phyloP scores from a whole-genome alignment of 2,329 filamentous ascomycete species.

The Trichoderma sp. region DNA sequence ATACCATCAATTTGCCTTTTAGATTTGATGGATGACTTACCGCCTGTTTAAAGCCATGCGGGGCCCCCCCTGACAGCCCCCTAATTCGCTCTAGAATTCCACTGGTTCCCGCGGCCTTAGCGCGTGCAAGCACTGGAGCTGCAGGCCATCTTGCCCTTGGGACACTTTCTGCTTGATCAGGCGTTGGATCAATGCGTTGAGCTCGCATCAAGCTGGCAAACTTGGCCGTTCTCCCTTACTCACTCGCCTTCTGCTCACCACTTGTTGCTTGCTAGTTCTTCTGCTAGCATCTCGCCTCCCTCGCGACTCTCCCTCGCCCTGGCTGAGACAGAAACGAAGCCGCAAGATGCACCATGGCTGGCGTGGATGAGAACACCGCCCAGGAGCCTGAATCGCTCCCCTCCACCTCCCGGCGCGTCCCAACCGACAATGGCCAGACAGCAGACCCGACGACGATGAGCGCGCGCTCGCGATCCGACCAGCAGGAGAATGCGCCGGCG shows the following conservation, averaged over 20 bases:
- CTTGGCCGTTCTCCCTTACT: neutral
- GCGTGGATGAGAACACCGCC: conserved; percentile 20
- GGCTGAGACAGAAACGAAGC: neutral
- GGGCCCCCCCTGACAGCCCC: conserved; percentile 12
- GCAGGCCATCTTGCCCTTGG: neutral
- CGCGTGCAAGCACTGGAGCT: conserved; percentile 12
- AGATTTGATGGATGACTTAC: conserved; percentile 2
- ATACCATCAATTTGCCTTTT: neutral
- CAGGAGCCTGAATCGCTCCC: conserved; percentile 10
- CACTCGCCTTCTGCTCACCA: neutral
- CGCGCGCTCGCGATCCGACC: conserved; percentile 1
- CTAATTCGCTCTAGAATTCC: conserved; percentile 13
- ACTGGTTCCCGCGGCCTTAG: conserved; percentile 5
- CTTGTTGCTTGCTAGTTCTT: neutral
- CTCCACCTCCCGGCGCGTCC: conserved; percentile 14
- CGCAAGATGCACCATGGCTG: conserved; percentile 21
- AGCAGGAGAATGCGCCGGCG: conserved; percentile 6
- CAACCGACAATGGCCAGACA: neutral
- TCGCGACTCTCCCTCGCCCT: neutral
- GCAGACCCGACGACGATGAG: conserved; percentile 1
- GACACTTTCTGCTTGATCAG: neutral
- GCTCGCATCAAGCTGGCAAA: conserved; percentile 14
- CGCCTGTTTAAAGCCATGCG: conserved; percentile 4
- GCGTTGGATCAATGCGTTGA: conserved; percentile 8
- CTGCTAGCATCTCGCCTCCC: neutral